Base-by-base conservation (phyloP, 352 stramenopile species). In the Pythium insidiosum region DNA sequence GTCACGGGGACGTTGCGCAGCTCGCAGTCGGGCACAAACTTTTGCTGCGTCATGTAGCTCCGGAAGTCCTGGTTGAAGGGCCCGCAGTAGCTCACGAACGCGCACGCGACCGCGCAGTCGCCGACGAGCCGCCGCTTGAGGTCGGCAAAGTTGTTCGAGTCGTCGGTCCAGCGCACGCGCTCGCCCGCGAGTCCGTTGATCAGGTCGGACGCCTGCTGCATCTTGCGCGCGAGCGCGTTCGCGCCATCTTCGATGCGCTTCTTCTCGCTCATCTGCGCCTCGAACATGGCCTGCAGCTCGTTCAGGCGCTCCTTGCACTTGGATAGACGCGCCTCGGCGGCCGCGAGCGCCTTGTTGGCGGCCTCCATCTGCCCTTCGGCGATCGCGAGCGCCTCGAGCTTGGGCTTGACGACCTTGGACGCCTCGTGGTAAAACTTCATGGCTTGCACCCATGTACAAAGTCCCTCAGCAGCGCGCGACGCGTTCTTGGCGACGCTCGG, bases 381-480 rank as follows among this genome's bases (percentile, higher is more conserved):
- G 22, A 98, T 95, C 35, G 79, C 84, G 10, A 99, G 76, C 19
- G 95, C 95, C 60, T 99, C 96, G 2, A 99, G 77, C 63, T 99
- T 99, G 7, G 96, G 96, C 58, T 99, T 98, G 12, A 99, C 95
- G 50, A 99, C 96, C 62, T 98, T 99, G 20, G 90, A 98, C 1
- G 95, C 96, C 59, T 98, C 89, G 63, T 99, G 95, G 68, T 99
- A 99, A 50, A 95, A 97, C 55, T 98, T 98, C 96, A 99, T 99
- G 1, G 96, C 96, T 25, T 85, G 71, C 45, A 98, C 95, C 84
- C 95, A 99, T 20, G 88, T 98, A 55, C 96, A 99, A 21, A 99
- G 63, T 3, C 95, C 95, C 60, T 98, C 94, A 1, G 95, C 95
- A 36, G 95, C 95, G 3, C 88, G 81, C 37, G 91, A 98, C 0